phyloP scores from a whole-genome alignment of 345 rosid genomes.

The Eucalyptus melliodora region DNA sequence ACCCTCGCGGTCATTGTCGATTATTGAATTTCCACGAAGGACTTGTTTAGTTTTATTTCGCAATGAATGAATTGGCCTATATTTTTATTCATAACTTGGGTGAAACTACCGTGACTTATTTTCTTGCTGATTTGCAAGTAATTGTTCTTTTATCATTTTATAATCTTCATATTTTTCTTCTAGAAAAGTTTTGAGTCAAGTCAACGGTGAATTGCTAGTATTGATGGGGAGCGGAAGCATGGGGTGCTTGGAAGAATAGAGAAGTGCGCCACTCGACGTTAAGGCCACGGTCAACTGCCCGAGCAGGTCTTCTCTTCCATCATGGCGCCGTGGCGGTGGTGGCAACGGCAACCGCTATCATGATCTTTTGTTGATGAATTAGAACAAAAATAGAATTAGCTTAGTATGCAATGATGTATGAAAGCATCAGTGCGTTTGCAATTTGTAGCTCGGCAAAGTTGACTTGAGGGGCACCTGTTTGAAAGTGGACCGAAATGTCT shows the following conservation, averaged over 20 bases:
- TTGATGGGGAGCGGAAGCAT: background rate
- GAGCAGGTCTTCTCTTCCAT: background rate
- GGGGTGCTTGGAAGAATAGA: background rate
- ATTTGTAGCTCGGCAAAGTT: no score
- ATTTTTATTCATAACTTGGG: background rate
- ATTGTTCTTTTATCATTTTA: no score
- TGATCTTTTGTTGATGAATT: no score
- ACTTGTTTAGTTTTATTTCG: no score
- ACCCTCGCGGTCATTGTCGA: rapidly evolving
- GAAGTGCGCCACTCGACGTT: background rate
- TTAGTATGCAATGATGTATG: no score
- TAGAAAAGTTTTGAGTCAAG: no score
- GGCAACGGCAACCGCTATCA: rapidly evolving
- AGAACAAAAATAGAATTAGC: no score
- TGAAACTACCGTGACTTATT: background rate
- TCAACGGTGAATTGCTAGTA: background rate
- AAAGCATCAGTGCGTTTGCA: rapidly evolving
- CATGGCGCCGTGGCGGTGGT: rapidly evolving
- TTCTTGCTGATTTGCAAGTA: background rate
- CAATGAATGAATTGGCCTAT: rapidly evolving
- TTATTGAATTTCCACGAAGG: no score
- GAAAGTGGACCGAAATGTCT: no score
- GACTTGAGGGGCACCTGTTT: no score
- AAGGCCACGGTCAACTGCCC: rapidly evolving
- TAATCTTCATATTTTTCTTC: background rate